Percentiles rank a stretch among this genome's conserved stretches.
Conservation (phyloP, 306 rosid genomes). For the Quercus variabilis region DNA sequence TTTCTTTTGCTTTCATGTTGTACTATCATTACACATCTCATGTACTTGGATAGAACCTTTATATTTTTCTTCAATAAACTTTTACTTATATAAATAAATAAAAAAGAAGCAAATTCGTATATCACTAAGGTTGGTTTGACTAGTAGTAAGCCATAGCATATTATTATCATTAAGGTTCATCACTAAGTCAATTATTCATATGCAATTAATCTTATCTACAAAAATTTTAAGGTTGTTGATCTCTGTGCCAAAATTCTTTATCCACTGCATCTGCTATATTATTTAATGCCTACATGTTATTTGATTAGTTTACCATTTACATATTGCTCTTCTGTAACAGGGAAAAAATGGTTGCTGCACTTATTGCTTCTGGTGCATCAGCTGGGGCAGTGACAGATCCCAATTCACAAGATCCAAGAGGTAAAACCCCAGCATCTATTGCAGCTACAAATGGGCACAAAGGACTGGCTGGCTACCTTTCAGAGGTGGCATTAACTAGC, state of each 20-base stretch:
- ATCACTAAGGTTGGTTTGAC: background rate
- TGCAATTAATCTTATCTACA: background rate
- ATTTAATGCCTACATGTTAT: background rate
- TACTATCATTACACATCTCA: too few species aligned
- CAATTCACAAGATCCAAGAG: constrained; percentile 57
- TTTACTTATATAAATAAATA: too few species aligned
- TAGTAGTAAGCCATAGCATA: background rate
- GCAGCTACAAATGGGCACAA: constrained; percentile 71
- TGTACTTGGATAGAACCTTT: too few species aligned
- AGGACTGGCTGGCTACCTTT: constrained; percentile 97
- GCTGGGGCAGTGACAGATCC: constrained; percentile 99
- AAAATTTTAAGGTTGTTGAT: background rate
- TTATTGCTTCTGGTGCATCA: constrained; percentile 85
- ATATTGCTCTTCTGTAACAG: constrained; percentile 34
- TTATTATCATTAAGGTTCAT: too few species aligned
- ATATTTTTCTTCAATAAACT: too few species aligned
- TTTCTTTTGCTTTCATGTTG: too few species aligned
- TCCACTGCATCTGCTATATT: background rate
- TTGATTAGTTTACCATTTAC: constrained; percentile 17
- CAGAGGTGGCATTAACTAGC: constrained; percentile 77
- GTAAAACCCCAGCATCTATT: constrained; percentile 81
- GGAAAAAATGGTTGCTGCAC: constrained; percentile 88
- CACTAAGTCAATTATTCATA: background rate
- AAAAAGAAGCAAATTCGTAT: too few species aligned
- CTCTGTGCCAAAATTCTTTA: background rate